Base-by-base conservation (phyloP, 768 basidiomycete genomes). In the Lentinula detonsa region DNA sequence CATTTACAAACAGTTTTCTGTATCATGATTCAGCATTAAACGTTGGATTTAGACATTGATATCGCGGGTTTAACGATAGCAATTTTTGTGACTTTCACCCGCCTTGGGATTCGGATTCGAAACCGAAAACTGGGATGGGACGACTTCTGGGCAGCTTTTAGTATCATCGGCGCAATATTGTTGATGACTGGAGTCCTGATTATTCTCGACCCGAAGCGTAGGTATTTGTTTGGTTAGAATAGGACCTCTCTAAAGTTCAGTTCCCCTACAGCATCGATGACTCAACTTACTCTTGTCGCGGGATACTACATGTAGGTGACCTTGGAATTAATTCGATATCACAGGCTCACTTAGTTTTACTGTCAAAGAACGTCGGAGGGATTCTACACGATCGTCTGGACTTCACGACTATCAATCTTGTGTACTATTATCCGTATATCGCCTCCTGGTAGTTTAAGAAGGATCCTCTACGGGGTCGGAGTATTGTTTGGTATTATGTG, bases 371-470 rank as follows among this genome's bases (percentile, higher is more conserved):
- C 55, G 10, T 56, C 55, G 9, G 55, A 56, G 13, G 55, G 55
- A 23, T 56, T 56, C 39, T 56, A 56, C n/a, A 21, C 21, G 11
- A 56, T 56, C 31, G 55, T 56, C 23, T 56, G 55, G 55, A 56
- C 55, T 8, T 40, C 55, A 15, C 55, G 55, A 13, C 55, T 56
- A 15, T 56, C 55, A 6, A 56, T 56, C 13, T 8, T 56, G 16
- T 40, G 37, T 16, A 56, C 55, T 11, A 56, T 56, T 11, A 56
- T 56, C 7, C 55, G 55, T 15, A 56, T 56, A 23, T 13, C 23
- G 4, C 55, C 55, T 31, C 55, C 55, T 10, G 40, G 31, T 43
- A 15, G 5, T 31, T 23, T 56, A 40, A 28, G 55, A 18, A 56
- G n/a, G 40, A 28, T 56, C 3, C 55, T 56, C 23, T 43, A 28